Conservation (phyloP, 164 flowering plant species). For the Dillenia turbinata region DNA sequence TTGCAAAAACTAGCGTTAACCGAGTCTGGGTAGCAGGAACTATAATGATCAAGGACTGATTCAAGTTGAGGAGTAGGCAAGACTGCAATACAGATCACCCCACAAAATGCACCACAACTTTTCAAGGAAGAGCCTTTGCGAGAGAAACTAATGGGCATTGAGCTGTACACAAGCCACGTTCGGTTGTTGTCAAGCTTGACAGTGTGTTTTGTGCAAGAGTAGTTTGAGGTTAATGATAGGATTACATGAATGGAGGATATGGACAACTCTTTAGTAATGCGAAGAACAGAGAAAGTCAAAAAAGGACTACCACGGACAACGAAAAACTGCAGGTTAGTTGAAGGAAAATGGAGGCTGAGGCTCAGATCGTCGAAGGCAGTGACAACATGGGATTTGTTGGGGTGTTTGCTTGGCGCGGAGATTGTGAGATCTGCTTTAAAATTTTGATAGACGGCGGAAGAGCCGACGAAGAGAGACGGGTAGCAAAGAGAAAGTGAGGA, state of each 20-base stretch:
- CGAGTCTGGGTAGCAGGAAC: constrained; percentile 50
- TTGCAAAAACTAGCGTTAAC: constrained; percentile 41
- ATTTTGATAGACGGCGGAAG: not conserved
- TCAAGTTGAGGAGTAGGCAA: constrained; percentile 32
- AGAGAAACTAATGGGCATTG: too few species aligned
- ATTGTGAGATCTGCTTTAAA: constrained; percentile 9
- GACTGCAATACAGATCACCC: constrained; percentile 46
- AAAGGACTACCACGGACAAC: constrained; percentile 6
- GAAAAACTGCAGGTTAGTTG: constrained; percentile 5
- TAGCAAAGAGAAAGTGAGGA: too few species aligned
- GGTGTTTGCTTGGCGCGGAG: not conserved
- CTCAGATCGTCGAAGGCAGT: constrained; percentile 7
- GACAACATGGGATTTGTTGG: not conserved
- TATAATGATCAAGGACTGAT: constrained; percentile 43
- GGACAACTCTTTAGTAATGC: not conserved
- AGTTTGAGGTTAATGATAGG: constrained; percentile 1
- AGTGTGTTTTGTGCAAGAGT: not conserved
- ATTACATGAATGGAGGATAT: constrained; percentile 4
- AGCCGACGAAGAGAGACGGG: not conserved
- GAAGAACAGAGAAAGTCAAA: constrained; percentile 2
- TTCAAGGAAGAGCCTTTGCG: too few species aligned
- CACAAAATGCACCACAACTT: constrained; percentile 26
- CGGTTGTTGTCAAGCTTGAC: not conserved
- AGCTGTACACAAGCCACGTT: too few species aligned
- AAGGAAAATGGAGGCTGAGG: constrained; percentile 2